These are phyloP conservation scores for Luzula sylvatica DNA, from an alignment of 176 grass and related monocot genomes.

Conservation along the genomic window DNA sequence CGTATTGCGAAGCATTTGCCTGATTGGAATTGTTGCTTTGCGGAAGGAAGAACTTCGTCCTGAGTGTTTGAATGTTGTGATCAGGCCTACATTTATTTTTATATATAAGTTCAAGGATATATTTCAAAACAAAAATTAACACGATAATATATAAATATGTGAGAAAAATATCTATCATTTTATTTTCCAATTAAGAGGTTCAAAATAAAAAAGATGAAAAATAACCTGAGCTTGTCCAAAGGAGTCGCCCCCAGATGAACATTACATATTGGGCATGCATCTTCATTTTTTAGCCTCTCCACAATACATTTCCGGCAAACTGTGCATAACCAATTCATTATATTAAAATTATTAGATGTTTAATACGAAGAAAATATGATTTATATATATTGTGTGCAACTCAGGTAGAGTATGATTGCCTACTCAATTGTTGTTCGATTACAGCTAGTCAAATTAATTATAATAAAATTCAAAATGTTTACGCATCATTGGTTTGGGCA, in stretches of 20 bases:
- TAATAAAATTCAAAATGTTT: no score
- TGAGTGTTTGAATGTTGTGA: constrained; percentile 71
- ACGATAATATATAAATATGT: constrained; percentile 1
- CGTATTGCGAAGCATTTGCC: constrained; percentile 27
- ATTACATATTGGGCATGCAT: constrained; percentile 65
- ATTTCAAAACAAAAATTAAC: constrained; percentile 7
- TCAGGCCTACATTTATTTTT: constrained; percentile 44
- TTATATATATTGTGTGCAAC: no score
- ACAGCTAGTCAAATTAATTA: no score
- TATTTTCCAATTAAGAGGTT: no score
- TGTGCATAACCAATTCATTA: no score
- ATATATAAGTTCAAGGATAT: constrained; percentile 7
- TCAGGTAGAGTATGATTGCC: no score
- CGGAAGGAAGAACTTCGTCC: constrained; percentile 66
- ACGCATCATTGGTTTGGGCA: no score
- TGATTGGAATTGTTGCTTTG: constrained; percentile 63
- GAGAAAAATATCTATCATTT: not conserved
- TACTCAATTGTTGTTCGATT: no score
- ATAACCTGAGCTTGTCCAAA: constrained; percentile 77
- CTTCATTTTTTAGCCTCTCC: constrained; percentile 62
- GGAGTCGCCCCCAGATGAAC: constrained; percentile 63
- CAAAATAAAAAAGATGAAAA: constrained; percentile 7
- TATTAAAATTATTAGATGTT: no score
- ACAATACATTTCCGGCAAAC: constrained; percentile 89
- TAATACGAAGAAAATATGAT: no score